Conservation (phyloP, 495 filamentous ascomycete species). For the Aspergillus affinis region DNA sequence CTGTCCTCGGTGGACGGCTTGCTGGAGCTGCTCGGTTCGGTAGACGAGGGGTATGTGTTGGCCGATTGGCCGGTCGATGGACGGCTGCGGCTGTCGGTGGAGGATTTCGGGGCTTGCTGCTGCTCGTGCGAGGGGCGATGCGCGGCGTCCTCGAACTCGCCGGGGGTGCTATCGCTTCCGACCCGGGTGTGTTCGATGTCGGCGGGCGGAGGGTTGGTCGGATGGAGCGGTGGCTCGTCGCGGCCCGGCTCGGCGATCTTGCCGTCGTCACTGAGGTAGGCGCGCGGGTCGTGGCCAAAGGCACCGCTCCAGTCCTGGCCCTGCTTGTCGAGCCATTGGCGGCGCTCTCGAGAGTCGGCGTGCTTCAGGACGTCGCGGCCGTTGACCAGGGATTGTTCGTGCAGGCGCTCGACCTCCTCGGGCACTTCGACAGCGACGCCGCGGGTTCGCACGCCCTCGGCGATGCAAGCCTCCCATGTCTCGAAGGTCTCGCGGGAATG, state of each 20-base stretch:
- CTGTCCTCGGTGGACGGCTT: constrained; percentile 10
- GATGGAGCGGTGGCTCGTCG: constrained; percentile 59
- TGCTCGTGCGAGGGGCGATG: not conserved
- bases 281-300: constrained; percentile 66
- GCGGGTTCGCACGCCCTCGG: constrained; percentile 75
- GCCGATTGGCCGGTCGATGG: not conserved
- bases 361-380: constrained; percentile 76
- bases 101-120: not conserved
- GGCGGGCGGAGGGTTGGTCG: constrained; percentile 47
- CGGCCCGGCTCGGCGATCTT: constrained; percentile 52
- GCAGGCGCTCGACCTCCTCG: constrained; percentile 62
- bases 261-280: constrained; percentile 50
- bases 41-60: not conserved
- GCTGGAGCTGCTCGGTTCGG: not conserved
- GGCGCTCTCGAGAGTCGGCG: constrained; percentile 65
- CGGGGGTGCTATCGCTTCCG: constrained; percentile 9
- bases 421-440: constrained; percentile 69
- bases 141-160: constrained; percentile 20
- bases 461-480: constrained; percentile 85
- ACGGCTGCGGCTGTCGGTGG: not conserved
- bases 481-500: constrained; percentile 90
- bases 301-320: constrained; percentile 90
- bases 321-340: constrained; percentile 74
- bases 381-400: constrained; percentile 74
- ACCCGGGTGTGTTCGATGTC: constrained; percentile 31